Conservation (phyloP, 495 filamentous ascomycete genomes). For the Monascus purpureus region DNA sequence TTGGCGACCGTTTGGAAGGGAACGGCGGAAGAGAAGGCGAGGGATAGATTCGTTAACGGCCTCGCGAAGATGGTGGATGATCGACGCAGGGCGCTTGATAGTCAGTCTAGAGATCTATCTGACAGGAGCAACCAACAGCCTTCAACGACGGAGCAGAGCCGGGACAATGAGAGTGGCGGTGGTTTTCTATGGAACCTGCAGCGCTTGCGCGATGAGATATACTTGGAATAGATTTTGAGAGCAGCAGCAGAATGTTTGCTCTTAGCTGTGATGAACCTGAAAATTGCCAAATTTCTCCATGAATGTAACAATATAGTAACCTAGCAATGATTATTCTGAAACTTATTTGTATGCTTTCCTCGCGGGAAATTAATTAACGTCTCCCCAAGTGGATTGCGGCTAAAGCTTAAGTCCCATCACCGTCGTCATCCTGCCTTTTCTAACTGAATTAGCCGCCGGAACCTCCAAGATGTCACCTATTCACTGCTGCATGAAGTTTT, state of each 20-base stretch:
- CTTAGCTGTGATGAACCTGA: too few relatives aligned
- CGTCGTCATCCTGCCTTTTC: too few relatives aligned
- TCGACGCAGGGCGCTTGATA: constrained; percentile 40
- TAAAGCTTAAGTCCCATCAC: too few relatives aligned
- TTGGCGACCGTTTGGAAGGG: constrained; percentile 78
- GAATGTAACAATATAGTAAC: too few relatives aligned
- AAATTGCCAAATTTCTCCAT: too few relatives aligned
- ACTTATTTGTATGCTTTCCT: not conserved
- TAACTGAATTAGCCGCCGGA: too few relatives aligned
- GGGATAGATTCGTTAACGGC: constrained; percentile 66
- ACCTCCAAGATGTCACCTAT: too few relatives aligned
- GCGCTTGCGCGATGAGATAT: constrained; percentile 62
- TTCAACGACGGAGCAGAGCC: constrained; percentile 10
- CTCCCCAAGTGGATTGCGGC: too few relatives aligned
- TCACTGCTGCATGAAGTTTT: too few relatives aligned
- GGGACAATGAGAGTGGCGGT: constrained; percentile 32
- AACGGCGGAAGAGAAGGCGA: constrained; percentile 81
- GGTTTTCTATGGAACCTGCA: constrained; percentile 72
- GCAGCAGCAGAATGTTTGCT: too few relatives aligned
- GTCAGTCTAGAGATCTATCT: constrained; percentile 12
- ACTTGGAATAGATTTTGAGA: constrained; percentile 26
- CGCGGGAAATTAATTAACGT: too few relatives aligned
- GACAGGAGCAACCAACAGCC: not conserved
- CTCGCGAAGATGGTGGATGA: constrained; percentile 48
- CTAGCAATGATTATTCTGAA: constrained; percentile 1